Evolutionary conservation across 2,329 filamentous ascomycete genomes (phyloP).

Genomic region (Colletotrichum tamarilloi): DNA sequence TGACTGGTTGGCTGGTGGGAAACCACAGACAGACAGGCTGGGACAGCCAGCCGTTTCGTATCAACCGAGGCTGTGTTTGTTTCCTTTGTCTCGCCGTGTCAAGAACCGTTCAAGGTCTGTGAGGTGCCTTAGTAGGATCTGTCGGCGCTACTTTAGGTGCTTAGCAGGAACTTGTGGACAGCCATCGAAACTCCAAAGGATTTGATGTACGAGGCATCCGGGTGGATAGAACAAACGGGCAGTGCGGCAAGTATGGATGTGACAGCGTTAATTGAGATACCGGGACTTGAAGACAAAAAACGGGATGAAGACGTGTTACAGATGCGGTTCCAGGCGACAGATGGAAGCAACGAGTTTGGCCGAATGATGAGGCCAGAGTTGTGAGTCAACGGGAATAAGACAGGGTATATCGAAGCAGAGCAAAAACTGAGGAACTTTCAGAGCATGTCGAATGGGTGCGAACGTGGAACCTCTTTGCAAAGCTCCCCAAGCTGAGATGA

Average conservation of each 20-base stretch:
- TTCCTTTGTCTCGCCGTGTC: constrained; percentile 30
- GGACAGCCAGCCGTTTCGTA: constrained; percentile 31
- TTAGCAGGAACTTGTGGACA: not conserved
- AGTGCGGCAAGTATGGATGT: not conserved
- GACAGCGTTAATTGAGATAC: not conserved
- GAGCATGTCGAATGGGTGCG: constrained; percentile 4
- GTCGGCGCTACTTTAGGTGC: constrained; percentile 1
- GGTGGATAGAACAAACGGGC: not conserved
- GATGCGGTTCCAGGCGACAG: constrained; percentile 24
- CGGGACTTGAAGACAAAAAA: not conserved
- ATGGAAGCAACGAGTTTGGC: constrained; percentile 31
- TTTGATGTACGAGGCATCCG: not conserved
- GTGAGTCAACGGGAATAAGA: not conserved
- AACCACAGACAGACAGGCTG: constrained; percentile 7
- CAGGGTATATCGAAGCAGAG: not conserved
- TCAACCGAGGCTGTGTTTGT: constrained; percentile 32
- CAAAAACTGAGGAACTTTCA: not conserved
- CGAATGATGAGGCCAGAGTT: constrained; percentile 8
- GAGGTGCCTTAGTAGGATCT: constrained; percentile 24
- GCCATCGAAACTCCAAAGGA: constrained; percentile 4
- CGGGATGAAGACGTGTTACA: constrained; percentile 22
- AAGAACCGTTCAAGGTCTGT: constrained; percentile 23
- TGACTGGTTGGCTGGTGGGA: not conserved
- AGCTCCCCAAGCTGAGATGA: constrained; percentile 9
- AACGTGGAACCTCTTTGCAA: constrained; percentile 12